Evolutionary conservation across 345 rosid genomes (phyloP).

Genomic region (Brassica nigra): DNA sequence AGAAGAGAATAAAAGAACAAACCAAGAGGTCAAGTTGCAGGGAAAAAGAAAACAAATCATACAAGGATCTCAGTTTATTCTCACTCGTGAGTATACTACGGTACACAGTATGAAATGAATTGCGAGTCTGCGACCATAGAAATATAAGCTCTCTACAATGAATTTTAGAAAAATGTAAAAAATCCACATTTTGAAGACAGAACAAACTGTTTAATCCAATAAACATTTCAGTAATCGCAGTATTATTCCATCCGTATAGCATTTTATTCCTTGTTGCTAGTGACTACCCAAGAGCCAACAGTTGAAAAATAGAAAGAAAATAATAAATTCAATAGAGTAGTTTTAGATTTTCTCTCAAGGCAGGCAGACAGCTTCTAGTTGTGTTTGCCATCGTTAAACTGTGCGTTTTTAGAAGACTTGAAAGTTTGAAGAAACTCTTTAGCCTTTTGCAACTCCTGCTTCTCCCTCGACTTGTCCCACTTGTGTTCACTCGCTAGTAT

Average conservation of each 20-base stretch:
- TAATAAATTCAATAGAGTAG: constrained; percentile 27
- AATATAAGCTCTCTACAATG: background rate
- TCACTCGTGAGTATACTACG: background rate
- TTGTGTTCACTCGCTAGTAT: constrained; percentile 72
- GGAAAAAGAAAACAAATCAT: too few species aligned
- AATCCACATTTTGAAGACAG: background rate
- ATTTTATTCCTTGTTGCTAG: constrained; percentile 1
- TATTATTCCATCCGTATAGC: constrained; percentile 19
- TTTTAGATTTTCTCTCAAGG: background rate
- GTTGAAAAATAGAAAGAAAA: constrained; percentile 1
- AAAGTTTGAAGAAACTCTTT: constrained; percentile 77
- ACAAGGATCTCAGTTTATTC: too few species aligned
- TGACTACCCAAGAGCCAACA: constrained; percentile 18
- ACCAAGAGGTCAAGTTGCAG: too few species aligned
- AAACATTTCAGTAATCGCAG: background rate
- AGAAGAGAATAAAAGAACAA: too few species aligned
- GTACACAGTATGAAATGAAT: background rate
- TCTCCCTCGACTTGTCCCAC: constrained; percentile 78
- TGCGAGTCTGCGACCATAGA: background rate
- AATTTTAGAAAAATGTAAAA: background rate
- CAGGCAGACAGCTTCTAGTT: constrained; percentile 18
- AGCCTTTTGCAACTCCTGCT: constrained; percentile 66
- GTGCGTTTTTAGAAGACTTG: constrained; percentile 92
- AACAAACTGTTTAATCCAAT: background rate
- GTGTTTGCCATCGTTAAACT: constrained; percentile 91